Evolutionary conservation across 2,329 filamentous ascomycete species (phyloP), one percentile per base, ranked within the genome.

Genomic region (Blastomyces percursus): DNA sequence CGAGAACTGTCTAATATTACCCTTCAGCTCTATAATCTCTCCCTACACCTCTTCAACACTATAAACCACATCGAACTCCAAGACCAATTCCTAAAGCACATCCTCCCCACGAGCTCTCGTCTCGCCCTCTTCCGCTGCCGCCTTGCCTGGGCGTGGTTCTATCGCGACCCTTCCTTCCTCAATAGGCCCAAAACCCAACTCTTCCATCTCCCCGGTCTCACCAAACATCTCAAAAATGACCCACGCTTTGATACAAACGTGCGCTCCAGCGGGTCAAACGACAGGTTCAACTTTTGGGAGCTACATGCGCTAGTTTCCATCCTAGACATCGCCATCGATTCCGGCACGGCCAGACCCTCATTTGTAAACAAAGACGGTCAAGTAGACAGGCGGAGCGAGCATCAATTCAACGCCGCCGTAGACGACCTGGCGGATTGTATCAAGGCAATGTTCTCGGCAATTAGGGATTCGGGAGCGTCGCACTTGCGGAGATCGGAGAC

Each of bases 281-380:
- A 44, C 63, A 50, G 64, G 14, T 74, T 74, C 19, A 77, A 96
- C 73, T 96, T 89, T 73, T 77, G 79, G 19, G 80, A 86, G 61
- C 81, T 96, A 1, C 79, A 81, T 42, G 85, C 88, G 2, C 79
- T 85, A 19, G 78, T 89, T 3, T 76, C 81, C 2, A 81, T 95
- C 24, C 81, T 96, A 5, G 87, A 94, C 70, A 82, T 90, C 48
- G 87, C 85, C 19, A 79, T 96, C 60, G 89, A 90, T 64, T 84
- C 87, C 63, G 89, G 83, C 1, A 62, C 62, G 68, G 66, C 63
- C 72, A 68, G 27, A 56, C 60, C 38, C 14, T 48, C 61, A 24
- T 60, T 61, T 35, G 48, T 50, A 27, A 50, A 50, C 16, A 21
- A 50, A 21, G 11, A 62, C 61, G 40, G 67, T 61, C 72, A 66